Evolutionary conservation across 495 filamentous ascomycete genomes (phyloP).

Genomic region (Aspergillus ellipticus): DNA sequence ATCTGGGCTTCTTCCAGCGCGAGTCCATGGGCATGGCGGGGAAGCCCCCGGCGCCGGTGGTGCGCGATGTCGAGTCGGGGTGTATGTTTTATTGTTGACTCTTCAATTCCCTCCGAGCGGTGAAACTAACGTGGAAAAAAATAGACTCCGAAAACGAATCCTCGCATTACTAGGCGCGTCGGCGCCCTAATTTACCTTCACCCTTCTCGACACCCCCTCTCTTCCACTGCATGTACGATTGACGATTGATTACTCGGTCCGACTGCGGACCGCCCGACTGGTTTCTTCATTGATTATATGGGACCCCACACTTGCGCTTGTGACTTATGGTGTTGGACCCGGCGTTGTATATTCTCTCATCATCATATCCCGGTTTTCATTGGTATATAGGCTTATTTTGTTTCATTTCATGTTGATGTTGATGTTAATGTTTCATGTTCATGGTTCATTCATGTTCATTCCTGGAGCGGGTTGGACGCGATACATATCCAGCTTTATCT

Average conservation of each 20-base stretch:
- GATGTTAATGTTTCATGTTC: background rate
- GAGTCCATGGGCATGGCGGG: slow-evolving; percentile 10
- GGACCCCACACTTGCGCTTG: background rate
- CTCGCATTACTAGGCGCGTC: background rate
- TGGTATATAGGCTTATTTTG: background rate
- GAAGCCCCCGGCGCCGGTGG: slow-evolving; percentile 6
- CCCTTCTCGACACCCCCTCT: background rate
- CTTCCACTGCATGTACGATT: background rate
- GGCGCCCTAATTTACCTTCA: background rate
- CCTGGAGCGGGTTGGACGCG: background rate
- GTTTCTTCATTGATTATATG: background rate
- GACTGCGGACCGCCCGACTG: background rate
- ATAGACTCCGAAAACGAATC: slow-evolving; percentile 4
- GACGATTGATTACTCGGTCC: background rate
- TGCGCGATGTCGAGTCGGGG: slow-evolving; percentile 30
- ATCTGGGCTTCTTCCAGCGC: slow-evolving; percentile 24
- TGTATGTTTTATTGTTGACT: slow-evolving; percentile 22
- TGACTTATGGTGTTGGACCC: background rate
- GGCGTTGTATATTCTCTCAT: background rate
- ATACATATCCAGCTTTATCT: background rate
- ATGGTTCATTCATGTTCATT: background rate
- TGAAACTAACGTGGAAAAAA: too few species aligned
- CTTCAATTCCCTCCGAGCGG: background rate
- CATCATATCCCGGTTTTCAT: background rate
- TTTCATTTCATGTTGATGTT: background rate